Percentiles rank a stretch among this genome's conserved stretches.
These are phyloP conservation scores for Diplotaxis tenuifolia DNA, from an alignment of 345 rosid genomes.

Conservation along the genomic window DNA sequence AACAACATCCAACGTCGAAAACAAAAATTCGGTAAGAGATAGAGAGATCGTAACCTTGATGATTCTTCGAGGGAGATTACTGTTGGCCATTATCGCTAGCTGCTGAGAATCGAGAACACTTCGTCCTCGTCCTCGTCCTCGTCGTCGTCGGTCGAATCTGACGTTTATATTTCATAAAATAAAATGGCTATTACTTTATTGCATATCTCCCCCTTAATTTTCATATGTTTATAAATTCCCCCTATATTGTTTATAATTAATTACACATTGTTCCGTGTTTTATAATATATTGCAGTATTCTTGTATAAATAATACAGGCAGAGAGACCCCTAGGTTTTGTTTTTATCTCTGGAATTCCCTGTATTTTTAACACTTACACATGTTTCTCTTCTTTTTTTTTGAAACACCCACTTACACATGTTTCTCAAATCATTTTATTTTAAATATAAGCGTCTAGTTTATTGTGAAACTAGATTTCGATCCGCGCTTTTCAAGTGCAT, in stretches of 20 bases:
- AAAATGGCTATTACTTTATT: not conserved
- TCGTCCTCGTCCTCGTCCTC: not conserved
- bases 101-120: slow-evolving; percentile 6
- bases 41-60: slow-evolving; percentile 61
- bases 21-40: no score
- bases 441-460: no score
- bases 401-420: not conserved
- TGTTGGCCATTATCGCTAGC: slow-evolving; percentile 63
- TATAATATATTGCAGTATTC: not conserved
- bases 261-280: not conserved
- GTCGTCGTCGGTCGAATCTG: no score
- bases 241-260: not conserved
- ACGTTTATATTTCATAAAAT: no score
- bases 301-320: not conserved
- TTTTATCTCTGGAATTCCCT: not conserved
- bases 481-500: no score
- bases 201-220: not conserved
- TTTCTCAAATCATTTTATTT: no score
- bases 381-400: no score
- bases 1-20: not conserved
- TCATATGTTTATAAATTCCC: not conserved
- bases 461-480: no score
- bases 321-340: not conserved
- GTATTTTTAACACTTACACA: not conserved
- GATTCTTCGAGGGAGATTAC: slow-evolving; percentile 94